phyloP scores from a whole-genome alignment of 805 yeast species.

The Grigorovia yakushimaensis region DNA sequence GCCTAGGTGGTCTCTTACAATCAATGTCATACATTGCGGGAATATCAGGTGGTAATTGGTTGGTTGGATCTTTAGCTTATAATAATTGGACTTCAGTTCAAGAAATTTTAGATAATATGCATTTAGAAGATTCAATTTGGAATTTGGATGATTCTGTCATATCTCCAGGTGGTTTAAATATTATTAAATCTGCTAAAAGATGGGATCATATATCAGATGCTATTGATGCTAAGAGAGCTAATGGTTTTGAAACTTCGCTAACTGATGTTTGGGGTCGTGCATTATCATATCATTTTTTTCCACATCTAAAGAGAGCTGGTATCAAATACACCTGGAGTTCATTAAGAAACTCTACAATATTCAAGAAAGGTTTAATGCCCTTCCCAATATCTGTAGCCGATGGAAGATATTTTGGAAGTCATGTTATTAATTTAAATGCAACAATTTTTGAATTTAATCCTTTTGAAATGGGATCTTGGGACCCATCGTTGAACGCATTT shows the following conservation, averaged over 20 bases:
- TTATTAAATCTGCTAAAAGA: conserved; percentile 41
- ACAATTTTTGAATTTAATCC: conserved; percentile 60
- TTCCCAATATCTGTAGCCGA: conserved; percentile 60
- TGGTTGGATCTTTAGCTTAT: conserved; percentile 55
- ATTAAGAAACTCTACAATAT: conserved; percentile 51
- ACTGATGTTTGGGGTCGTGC: conserved; percentile 79
- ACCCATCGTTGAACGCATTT: conserved; percentile 58
- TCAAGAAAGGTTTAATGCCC: conserved; percentile 54
- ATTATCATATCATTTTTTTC: conserved; percentile 65
- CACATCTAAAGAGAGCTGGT: conserved; percentile 47
- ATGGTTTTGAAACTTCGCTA: conserved; percentile 56
- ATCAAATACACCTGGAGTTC: conserved; percentile 53
- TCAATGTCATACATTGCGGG: conserved; percentile 64
- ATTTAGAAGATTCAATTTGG: conserved; percentile 47
- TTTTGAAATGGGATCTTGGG: conserved; percentile 82
- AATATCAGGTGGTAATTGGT: conserved; percentile 81
- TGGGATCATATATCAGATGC: conserved; percentile 47
- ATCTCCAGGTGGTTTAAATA: conserved; percentile 52
- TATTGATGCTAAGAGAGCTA: conserved; percentile 41
- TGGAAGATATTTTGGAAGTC: conserved; percentile 56
- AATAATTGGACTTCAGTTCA: conserved; percentile 69
- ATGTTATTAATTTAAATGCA: conserved; percentile 51
- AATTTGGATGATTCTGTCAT: conserved; percentile 54
- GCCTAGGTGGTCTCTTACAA: conserved; percentile 68
- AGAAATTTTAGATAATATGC: conserved; percentile 36